A percentile compares a stretch with the other conserved stretches of the same genome.
phyloP scores from a whole-genome alignment of 306 rosid genomes.

The Glycyrrhiza uralensis region DNA sequence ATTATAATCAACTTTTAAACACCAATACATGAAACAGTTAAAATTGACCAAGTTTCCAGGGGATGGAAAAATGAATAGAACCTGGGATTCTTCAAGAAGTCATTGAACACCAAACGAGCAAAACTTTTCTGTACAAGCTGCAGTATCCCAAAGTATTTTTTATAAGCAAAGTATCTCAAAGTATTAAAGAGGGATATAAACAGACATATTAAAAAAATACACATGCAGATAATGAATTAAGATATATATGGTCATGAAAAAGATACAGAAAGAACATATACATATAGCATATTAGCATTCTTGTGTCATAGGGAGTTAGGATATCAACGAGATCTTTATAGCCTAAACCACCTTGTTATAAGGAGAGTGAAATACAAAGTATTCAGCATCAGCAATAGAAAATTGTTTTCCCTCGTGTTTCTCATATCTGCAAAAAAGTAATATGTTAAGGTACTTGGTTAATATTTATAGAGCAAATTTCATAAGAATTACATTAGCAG shows the following conservation, averaged over 20 bases:
- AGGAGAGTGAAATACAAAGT: constrained; percentile 83
- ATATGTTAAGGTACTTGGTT: constrained; percentile 19
- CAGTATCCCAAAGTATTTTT: constrained; percentile 24
- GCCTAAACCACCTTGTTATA: constrained; percentile 68
- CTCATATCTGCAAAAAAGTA: constrained; percentile 56
- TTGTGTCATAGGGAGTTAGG: not conserved
- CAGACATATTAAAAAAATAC: not conserved
- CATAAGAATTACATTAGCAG: not conserved
- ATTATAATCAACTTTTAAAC: constrained; percentile 23
- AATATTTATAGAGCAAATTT: not conserved
- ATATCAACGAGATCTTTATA: not conserved
- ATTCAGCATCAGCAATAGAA: constrained; percentile 68
- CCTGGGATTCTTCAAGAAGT: constrained; percentile 66
- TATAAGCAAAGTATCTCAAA: too few relatives aligned
- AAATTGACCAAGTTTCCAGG: not conserved
- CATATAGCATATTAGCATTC: not conserved
- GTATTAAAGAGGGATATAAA: not conserved
- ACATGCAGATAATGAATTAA: not conserved
- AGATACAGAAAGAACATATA: not conserved
- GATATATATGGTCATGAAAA: not conserved
- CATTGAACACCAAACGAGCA: constrained; percentile 76
- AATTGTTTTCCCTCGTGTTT: constrained; percentile 66
- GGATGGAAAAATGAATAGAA: constrained; percentile 22
- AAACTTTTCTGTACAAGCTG: constrained; percentile 96
- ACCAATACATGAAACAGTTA: not conserved